These are phyloP conservation scores for Naganishia sp. DNA, from an alignment of 1,284 basidiomycete genomes.

Conservation along the genomic window DNA sequence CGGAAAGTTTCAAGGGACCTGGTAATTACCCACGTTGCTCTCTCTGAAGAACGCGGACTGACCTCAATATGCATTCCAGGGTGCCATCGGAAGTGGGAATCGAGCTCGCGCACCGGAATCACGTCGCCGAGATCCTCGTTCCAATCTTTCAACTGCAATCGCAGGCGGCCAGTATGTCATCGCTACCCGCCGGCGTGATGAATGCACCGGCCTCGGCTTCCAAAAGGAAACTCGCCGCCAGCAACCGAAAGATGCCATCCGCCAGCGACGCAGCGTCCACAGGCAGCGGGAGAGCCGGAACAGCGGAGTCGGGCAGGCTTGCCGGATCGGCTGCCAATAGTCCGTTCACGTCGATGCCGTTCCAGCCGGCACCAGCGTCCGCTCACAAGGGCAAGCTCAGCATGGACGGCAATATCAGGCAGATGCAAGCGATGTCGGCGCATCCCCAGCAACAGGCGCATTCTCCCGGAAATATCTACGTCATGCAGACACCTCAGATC, in stretches of 20 bases:
- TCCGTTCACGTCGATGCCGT: constrained; percentile 24
- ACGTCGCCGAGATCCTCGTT: constrained; percentile 76
- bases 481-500: constrained; percentile 11
- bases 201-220: constrained; percentile 21
- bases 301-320: constrained; percentile 20
- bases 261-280: not conserved
- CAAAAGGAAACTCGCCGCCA: constrained; percentile 8
- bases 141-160: constrained; percentile 80
- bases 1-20: constrained; percentile 99
- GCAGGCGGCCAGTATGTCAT: constrained; percentile 25
- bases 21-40: constrained; percentile 59
- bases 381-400: constrained; percentile 5
- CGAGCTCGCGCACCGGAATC: constrained; percentile 86
- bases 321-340: constrained; percentile 7
- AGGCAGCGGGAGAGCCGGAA: constrained; percentile 8
- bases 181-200: constrained; percentile 6
- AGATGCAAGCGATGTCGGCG: not conserved
- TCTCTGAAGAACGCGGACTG: not conserved
- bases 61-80: constrained; percentile 57
- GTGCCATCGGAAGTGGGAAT: constrained; percentile 61
- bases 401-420: constrained; percentile 2
- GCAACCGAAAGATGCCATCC: not conserved
- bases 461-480: constrained; percentile 22
- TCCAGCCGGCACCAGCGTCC: constrained; percentile 2
- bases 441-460: constrained; percentile 5